phyloP scores from a whole-genome alignment of 768 basidiomycete species.

The Cystofilobasidium capitatum region DNA sequence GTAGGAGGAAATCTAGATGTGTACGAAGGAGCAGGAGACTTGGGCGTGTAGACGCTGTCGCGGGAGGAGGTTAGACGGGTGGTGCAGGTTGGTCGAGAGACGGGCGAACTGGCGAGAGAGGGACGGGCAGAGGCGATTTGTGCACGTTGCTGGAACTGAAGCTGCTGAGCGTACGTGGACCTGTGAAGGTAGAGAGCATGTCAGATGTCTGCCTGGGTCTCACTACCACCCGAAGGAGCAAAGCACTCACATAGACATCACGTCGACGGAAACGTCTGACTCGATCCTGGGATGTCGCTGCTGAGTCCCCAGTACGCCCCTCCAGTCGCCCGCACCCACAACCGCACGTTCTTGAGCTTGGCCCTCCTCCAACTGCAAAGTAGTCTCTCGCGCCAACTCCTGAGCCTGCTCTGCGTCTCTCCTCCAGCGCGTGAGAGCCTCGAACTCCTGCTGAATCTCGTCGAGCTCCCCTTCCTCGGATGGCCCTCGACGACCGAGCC shows the following conservation, averaged over 20 bases:
- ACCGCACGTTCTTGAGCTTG: too few species aligned
- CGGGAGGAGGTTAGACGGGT: background rate
- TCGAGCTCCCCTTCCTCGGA: background rate
- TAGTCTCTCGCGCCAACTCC: background rate
- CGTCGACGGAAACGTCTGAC: background rate
- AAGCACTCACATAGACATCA: background rate
- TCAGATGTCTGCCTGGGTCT: background rate
- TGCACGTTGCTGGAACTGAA: background rate
- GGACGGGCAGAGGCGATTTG: background rate
- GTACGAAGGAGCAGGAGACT: background rate
- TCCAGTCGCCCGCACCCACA: background rate
- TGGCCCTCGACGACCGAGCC: background rate
- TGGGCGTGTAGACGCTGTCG: too few species aligned
- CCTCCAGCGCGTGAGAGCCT: background rate
- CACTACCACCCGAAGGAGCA: background rate
- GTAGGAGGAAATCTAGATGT: background rate
- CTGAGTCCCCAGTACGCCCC: background rate
- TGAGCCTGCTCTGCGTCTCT: background rate
- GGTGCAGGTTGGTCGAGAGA: background rate
- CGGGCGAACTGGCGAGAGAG: background rate
- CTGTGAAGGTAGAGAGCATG: background rate
- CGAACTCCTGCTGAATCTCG: slow-evolving; percentile 1
- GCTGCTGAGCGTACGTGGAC: background rate
- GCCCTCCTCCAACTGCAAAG: too few species aligned
- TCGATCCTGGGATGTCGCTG: background rate